These are phyloP conservation scores for Apiosordaria backusii DNA, from an alignment of 495 filamentous ascomycete species.

Conservation along the genomic window DNA sequence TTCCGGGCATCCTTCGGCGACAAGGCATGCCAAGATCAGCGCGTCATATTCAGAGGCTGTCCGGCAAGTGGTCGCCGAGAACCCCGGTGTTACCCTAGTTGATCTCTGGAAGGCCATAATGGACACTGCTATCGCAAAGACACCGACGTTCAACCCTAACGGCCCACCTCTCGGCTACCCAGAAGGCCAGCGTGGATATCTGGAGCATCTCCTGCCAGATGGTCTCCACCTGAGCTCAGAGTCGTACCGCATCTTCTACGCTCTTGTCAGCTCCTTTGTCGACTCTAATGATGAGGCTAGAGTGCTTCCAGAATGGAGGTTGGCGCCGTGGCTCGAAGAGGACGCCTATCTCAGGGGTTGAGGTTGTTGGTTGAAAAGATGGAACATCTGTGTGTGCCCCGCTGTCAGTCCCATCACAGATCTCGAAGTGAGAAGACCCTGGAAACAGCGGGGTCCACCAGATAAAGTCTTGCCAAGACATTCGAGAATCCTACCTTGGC, in stretches of 20 bases:
- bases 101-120: constrained; percentile 76
- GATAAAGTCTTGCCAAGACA: neutral
- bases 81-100: constrained; percentile 59
- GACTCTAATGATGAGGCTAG: constrained; percentile 36
- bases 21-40: constrained; percentile 59
- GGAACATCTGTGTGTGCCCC: no score
- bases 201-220: constrained; percentile 49
- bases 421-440: neutral
- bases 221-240: constrained; percentile 53
- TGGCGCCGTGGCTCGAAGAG: constrained; percentile 35
- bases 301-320: constrained; percentile 45
- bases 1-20: constrained; percentile 46
- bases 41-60: constrained; percentile 69
- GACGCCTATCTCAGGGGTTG: constrained; percentile 19
- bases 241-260: constrained; percentile 48
- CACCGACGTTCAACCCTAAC: constrained; percentile 39
- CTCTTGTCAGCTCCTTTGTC: constrained; percentile 41
- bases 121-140: constrained; percentile 46
- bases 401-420: neutral
- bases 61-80: constrained; percentile 59
- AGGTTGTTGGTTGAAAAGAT: neutral
- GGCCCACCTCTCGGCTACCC: constrained; percentile 42
- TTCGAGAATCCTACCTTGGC: neutral
- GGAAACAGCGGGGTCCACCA: neutral
- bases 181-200: constrained; percentile 39